Conservation (phyloP, 768 basidiomycete genomes). For the Mycena indigotica region DNA sequence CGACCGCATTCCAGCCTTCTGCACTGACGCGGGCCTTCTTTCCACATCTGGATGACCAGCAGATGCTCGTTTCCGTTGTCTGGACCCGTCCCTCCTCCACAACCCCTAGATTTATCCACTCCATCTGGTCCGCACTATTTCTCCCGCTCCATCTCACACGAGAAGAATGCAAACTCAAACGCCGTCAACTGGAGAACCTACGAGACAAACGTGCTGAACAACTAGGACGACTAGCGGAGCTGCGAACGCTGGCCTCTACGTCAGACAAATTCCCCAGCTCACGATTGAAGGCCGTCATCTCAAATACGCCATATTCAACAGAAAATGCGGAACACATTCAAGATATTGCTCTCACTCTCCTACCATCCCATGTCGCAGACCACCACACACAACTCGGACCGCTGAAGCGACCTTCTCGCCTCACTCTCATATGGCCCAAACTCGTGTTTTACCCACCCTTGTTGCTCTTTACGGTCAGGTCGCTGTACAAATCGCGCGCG, state of each 20-base stretch:
- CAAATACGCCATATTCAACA: slow-evolving; percentile 11
- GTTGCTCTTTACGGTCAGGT: slow-evolving; percentile 49
- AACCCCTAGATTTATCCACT: slow-evolving; percentile 24
- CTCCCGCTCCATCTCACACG: slow-evolving; percentile 63
- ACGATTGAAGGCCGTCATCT: slow-evolving; percentile 22
- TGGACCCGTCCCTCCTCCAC: slow-evolving; percentile 7
- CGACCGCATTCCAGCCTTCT: slow-evolving; percentile 48
- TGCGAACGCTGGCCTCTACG: slow-evolving; percentile 48
- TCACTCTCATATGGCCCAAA: slow-evolving; percentile 80
- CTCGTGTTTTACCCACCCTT: slow-evolving; percentile 77
- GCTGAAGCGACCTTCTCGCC: slow-evolving; percentile 67
- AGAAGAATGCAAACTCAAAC: slow-evolving; percentile 69
- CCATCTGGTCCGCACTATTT: slow-evolving; percentile 24
- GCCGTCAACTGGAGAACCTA: slow-evolving; percentile 58
- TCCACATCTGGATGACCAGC: slow-evolving; percentile 55
- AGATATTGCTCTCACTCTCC: slow-evolving; percentile 29
- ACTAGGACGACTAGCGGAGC: slow-evolving; percentile 62
- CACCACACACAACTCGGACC: slow-evolving; percentile 29
- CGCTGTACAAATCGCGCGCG: slow-evolving; percentile 60
- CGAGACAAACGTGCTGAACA: slow-evolving; percentile 69
- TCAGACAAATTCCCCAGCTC: slow-evolving; percentile 22
- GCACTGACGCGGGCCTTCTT: slow-evolving; percentile 63
- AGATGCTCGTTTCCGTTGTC: slow-evolving; percentile 25
- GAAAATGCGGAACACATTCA: slow-evolving; percentile 19
- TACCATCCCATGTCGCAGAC: slow-evolving; percentile 32